These are phyloP conservation scores for Chytriomyces sp. DNA, from an alignment of 192 early-diverging fungal species.

Conservation along the genomic window DNA sequence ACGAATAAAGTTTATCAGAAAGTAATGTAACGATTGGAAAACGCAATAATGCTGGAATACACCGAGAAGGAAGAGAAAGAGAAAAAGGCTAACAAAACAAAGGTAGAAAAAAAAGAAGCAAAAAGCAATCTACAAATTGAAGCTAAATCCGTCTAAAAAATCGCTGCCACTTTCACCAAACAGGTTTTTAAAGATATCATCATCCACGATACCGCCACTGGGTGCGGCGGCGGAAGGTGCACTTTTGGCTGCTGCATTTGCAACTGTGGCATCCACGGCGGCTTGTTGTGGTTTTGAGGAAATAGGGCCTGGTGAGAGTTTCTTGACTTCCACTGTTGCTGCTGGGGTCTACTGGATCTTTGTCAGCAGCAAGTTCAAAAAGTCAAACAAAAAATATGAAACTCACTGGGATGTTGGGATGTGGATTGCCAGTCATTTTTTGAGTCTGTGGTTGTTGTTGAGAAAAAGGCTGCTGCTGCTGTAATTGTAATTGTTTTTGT, in stretches of 20 bases:
- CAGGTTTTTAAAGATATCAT: not conserved
- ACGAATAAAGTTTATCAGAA: too few relatives aligned
- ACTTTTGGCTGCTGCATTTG: not conserved
- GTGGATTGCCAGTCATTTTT: not conserved
- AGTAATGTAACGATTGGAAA: too few relatives aligned
- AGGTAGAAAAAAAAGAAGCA: not conserved
- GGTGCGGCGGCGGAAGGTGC: not conserved
- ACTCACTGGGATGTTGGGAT: too few relatives aligned
- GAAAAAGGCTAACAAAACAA: not conserved
- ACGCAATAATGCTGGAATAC: not conserved
- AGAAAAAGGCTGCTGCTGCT: not conserved
- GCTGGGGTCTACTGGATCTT: too few relatives aligned
- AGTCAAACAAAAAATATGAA: too few relatives aligned
- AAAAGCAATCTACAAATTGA: not conserved
- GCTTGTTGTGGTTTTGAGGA: not conserved
- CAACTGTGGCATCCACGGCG: not conserved
- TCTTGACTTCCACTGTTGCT: too few relatives aligned
- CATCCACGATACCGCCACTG: not conserved
- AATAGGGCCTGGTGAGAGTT: too few relatives aligned
- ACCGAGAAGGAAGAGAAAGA: not conserved
- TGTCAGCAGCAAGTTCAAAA: too few relatives aligned
- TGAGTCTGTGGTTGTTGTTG: conserved; percentile 3
- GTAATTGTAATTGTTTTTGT: not conserved
- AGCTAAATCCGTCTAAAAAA: not conserved
- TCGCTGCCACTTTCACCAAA: not conserved